Conservation (phyloP, 495 filamentous ascomycete genomes). For the Hyaloscypha bicolor region DNA sequence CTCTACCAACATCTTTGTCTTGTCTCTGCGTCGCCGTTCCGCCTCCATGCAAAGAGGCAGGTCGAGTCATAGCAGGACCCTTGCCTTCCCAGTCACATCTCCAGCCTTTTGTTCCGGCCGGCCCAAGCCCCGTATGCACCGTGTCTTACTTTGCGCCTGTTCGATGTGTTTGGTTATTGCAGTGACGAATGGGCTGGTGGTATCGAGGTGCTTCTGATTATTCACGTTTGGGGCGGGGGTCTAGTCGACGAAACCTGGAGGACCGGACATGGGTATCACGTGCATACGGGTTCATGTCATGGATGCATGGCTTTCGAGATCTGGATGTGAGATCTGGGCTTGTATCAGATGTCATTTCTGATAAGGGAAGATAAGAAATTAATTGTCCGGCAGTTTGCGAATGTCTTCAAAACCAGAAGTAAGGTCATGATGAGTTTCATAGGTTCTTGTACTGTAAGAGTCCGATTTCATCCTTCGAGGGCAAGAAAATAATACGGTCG, state of each 20-base stretch:
- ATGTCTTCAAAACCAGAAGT: not conserved
- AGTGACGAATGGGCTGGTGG: conserved; percentile 5
- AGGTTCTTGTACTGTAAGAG: not conserved
- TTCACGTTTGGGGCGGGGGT: not conserved
- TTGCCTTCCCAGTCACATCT: not conserved
- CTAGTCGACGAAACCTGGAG: not conserved
- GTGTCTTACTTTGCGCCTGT: conserved; percentile 3
- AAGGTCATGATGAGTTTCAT: not conserved
- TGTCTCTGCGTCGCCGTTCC: no score
- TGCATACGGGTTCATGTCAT: not conserved
- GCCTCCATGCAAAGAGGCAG: no score
- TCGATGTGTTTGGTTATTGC: not conserved
- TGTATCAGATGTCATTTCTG: not conserved
- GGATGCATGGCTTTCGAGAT: not conserved
- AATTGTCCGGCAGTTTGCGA: not conserved
- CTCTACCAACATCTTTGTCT: not conserved
- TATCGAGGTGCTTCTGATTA: not conserved
- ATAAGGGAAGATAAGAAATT: not conserved
- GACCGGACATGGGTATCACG: not conserved
- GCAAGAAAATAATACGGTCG: not conserved
- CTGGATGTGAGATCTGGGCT: not conserved
- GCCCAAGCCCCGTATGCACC: not conserved
- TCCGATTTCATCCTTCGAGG: not conserved
- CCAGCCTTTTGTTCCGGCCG: conserved; percentile 1
- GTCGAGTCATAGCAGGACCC: conserved; percentile 1